Percentiles rank a stretch among this genome's conserved stretches.
These are phyloP conservation scores for Heterobasidion occidentale DNA, from an alignment of 1,284 basidiomycete genomes.

Conservation along the genomic window DNA sequence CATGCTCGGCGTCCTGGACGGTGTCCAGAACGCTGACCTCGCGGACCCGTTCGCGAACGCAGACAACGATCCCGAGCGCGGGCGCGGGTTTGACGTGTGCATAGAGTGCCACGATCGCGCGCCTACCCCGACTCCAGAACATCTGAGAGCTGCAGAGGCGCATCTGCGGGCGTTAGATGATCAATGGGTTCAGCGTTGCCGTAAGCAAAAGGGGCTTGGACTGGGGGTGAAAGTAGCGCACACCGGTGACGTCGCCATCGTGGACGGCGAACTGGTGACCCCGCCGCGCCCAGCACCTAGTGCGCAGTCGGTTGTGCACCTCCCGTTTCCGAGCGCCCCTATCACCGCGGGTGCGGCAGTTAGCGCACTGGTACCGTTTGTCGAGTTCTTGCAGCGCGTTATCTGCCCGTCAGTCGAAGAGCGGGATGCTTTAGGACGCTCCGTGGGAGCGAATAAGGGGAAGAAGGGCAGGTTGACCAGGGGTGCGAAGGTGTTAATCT, in stretches of 20 bases:
- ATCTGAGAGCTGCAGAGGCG: slow-evolving; percentile 64
- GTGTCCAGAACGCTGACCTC: slow-evolving; percentile 2
- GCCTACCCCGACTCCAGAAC: slow-evolving; percentile 52
- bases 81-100: slow-evolving; percentile 72
- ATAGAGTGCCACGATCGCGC: slow-evolving; percentile 81
- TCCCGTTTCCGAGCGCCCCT: slow-evolving; percentile 66
- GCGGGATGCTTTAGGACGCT: slow-evolving; percentile 24
- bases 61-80: slow-evolving; percentile 52
- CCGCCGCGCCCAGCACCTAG: slow-evolving; percentile 56
- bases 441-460: neutral
- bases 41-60: slow-evolving; percentile 46
- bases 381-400: slow-evolving; percentile 55
- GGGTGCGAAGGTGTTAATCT: slow-evolving; percentile 64
- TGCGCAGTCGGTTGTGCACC: slow-evolving; percentile 63
- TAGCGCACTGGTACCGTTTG: slow-evolving; percentile 45
- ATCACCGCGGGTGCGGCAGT: slow-evolving; percentile 37
- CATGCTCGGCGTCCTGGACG: neutral
- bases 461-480: slow-evolving; percentile 26
- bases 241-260: too few species aligned
- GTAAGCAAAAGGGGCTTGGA: neutral
- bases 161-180: slow-evolving; percentile 57
- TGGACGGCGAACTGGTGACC: slow-evolving; percentile 1
- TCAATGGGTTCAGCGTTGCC: slow-evolving; percentile 41
- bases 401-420: slow-evolving; percentile 15
- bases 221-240: neutral